These are phyloP conservation scores for Botrytis medusae DNA, from an alignment of 2,329 filamentous ascomycete species.

Conservation along the genomic window DNA sequence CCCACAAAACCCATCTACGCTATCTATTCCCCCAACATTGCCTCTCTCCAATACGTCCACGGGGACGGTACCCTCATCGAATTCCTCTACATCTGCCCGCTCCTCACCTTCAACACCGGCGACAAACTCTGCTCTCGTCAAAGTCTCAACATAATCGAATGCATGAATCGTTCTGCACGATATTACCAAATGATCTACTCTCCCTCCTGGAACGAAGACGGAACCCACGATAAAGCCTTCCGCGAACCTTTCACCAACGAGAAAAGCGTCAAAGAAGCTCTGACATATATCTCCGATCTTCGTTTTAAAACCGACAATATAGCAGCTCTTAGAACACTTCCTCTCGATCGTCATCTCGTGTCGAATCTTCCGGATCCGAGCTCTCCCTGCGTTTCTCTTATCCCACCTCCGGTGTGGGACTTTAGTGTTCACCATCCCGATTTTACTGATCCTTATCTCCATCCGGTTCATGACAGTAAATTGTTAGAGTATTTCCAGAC, in stretches of 20 bases:
- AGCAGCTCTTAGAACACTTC: background rate
- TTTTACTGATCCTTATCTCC: background rate
- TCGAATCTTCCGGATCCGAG: background rate
- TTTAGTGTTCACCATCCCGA: background rate
- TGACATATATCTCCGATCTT: background rate
- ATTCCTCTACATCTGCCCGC: background rate
- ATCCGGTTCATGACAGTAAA: background rate
- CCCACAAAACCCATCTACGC: background rate
- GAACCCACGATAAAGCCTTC: background rate
- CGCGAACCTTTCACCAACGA: background rate
- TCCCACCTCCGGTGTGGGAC: background rate
- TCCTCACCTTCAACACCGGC: constrained; percentile 1
- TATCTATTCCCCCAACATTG: background rate
- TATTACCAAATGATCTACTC: background rate
- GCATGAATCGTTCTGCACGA: background rate
- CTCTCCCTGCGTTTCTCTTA: background rate
- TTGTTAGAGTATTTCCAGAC: background rate
- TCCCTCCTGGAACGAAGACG: background rate
- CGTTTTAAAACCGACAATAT: background rate
- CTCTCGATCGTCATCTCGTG: background rate
- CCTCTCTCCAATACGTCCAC: background rate
- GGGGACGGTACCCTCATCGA: background rate
- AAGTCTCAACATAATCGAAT: background rate
- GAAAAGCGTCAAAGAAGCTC: background rate
- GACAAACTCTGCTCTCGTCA: background rate